These are phyloP conservation scores for Salix purpurea DNA, from an alignment of 345 rosid genomes.

Conservation along the genomic window DNA sequence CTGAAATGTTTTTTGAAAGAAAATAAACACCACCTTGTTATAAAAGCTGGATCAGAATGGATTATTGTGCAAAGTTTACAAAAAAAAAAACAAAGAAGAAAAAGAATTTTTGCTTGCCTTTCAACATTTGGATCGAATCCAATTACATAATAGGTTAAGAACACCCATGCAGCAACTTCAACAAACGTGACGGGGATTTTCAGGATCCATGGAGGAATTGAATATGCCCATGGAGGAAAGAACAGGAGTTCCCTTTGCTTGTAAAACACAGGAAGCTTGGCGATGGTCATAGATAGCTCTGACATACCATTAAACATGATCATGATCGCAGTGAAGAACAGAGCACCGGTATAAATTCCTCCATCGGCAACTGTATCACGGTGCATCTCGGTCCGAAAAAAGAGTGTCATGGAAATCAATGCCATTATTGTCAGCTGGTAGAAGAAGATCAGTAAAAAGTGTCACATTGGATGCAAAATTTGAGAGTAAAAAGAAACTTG, in stretches of 20 bases:
- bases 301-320: constrained; percentile 68
- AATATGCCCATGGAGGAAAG: constrained; percentile 77
- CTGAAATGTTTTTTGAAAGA: constrained; percentile 23
- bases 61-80: background rate
- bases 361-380: constrained; percentile 41
- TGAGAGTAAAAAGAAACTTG: background rate
- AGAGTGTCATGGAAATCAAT: constrained; percentile 25
- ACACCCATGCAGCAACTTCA: constrained; percentile 64
- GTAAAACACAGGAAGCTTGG: constrained; percentile 80
- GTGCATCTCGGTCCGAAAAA: constrained; percentile 36
- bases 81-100: too few species aligned
- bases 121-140: constrained; percentile 67
- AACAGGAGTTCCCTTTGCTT: constrained; percentile 72
- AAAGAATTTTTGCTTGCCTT: constrained; percentile 39
- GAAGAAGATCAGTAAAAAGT: background rate
- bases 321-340: constrained; percentile 47
- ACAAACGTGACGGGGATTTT: constrained; percentile 61
- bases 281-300: constrained; percentile 71
- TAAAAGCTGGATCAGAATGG: background rate
- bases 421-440: constrained; percentile 31
- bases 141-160: constrained; percentile 58
- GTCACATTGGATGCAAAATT: background rate
- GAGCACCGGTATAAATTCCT: constrained; percentile 49
- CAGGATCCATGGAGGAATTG: constrained; percentile 77
- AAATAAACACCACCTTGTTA: background rate